Evolutionary conservation across 2,329 filamentous ascomycete genomes (phyloP).

Genomic region (Hypoxylon sp.): DNA sequence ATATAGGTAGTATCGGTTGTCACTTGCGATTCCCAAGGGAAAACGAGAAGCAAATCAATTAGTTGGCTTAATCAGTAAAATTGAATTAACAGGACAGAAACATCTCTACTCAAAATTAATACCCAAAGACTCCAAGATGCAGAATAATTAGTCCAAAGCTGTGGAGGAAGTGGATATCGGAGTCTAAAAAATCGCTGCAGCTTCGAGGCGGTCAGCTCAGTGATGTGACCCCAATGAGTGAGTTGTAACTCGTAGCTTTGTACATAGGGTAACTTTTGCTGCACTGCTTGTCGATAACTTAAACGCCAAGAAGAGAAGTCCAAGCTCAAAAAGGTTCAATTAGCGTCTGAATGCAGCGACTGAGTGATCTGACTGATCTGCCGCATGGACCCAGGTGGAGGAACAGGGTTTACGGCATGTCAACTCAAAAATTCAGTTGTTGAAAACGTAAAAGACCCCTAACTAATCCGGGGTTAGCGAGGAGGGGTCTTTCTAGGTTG

Average conservation of each 20-base stretch:
- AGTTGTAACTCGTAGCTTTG: constrained; percentile 7
- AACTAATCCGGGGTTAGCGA: constrained; percentile 33
- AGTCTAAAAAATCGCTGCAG: constrained; percentile 5
- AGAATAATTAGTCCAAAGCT: too few relatives aligned
- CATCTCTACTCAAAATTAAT: constrained; percentile 1
- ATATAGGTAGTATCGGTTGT: constrained; percentile 1
- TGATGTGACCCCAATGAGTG: too few relatives aligned
- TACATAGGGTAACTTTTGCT: too few relatives aligned
- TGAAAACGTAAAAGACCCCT: constrained; percentile 28
- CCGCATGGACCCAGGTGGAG: constrained; percentile 29
- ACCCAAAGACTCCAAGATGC: too few relatives aligned
- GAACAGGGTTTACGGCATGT: constrained; percentile 26
- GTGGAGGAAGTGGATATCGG: not conserved
- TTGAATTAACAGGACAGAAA: not conserved
- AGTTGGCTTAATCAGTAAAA: too few relatives aligned
- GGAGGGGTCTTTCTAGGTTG: constrained; percentile 10
- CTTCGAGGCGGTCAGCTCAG: constrained; percentile 30
- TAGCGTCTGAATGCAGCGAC: constrained; percentile 17
- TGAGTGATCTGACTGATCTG: constrained; percentile 30
- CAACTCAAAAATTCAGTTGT: constrained; percentile 14
- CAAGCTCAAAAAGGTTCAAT: constrained; percentile 12
- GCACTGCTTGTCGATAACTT: not conserved
- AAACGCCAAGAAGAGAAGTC: constrained; percentile 17
- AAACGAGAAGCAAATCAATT: too few relatives aligned
- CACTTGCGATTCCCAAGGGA: constrained; percentile 2